These are phyloP conservation scores for Wilhelminamyces savonicus DNA, from an alignment of 805 yeast genomes.

Conservation along the genomic window DNA sequence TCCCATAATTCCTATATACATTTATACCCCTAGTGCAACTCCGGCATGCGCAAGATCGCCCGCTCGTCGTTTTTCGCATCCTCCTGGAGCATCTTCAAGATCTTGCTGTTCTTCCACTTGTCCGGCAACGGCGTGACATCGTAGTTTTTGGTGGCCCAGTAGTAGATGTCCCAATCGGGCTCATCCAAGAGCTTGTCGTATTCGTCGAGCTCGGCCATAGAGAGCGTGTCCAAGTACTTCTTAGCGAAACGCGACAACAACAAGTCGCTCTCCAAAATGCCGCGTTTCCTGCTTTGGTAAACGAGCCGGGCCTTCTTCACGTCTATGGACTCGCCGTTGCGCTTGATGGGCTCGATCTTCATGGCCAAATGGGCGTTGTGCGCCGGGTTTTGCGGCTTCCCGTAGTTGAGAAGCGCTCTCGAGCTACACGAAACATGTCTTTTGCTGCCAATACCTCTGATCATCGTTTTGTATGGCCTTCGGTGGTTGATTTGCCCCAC, in stretches of 20 bases:
- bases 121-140: slow-evolving; percentile 83
- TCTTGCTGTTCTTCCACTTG: slow-evolving; percentile 65
- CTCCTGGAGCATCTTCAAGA: slow-evolving; percentile 62
- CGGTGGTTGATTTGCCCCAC: no score
- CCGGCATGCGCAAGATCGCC: slow-evolving; percentile 84
- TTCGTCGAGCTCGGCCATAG: slow-evolving; percentile 66
- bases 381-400: slow-evolving; percentile 36
- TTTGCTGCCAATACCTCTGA: neutral
- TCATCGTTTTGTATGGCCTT: neutral
- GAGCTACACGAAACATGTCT: no score
- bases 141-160: slow-evolving; percentile 90
- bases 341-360: slow-evolving; percentile 71
- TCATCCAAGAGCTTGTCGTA: slow-evolving; percentile 83
- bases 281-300: slow-evolving; percentile 91
- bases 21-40: slow-evolving; percentile 11
- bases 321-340: slow-evolving; percentile 67
- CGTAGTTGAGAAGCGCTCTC: slow-evolving; percentile 25
- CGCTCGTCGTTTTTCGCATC: slow-evolving; percentile 67
- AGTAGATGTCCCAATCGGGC: slow-evolving; percentile 98
- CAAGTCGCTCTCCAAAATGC: slow-evolving; percentile 89
- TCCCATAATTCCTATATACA: no score
- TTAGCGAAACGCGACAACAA: slow-evolving; percentile 82
- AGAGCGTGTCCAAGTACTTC: slow-evolving; percentile 54
- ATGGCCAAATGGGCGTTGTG: slow-evolving; percentile 44
- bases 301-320: slow-evolving; percentile 79